Percentiles rank a stretch among this genome's conserved stretches.
These are phyloP conservation scores for Chytriomyces hyalinus DNA, from an alignment of 192 early-diverging fungal species.

Conservation along the genomic window DNA sequence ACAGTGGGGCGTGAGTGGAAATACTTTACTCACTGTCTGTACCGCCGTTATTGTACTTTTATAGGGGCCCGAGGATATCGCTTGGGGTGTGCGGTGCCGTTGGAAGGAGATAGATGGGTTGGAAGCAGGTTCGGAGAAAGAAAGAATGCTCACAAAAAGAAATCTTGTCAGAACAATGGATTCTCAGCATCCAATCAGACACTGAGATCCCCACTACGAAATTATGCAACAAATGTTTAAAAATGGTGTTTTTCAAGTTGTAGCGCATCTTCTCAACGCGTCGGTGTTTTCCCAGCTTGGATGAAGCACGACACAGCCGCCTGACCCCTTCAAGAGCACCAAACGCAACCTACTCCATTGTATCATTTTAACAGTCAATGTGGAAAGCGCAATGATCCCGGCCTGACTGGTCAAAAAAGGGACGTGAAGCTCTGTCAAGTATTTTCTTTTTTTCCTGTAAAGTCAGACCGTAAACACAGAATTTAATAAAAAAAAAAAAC, in stretches of 20 bases:
- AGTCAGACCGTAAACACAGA: not conserved
- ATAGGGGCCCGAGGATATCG: no score
- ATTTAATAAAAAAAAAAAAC: conserved; percentile 5
- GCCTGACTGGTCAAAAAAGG: no score
- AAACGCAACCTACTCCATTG: no score
- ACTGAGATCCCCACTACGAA: not conserved
- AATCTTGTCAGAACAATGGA: not conserved
- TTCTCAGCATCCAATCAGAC: conserved; percentile 1
- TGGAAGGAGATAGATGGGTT: not conserved
- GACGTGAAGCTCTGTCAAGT: not conserved
- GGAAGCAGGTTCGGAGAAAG: not conserved
- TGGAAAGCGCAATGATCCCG: no score
- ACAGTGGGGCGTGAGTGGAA: no score
- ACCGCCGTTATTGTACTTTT: no score
- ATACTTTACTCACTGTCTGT: no score
- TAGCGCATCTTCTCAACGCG: no score
- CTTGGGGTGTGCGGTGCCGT: not conserved
- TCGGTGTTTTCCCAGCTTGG: no score
- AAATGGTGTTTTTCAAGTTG: not conserved
- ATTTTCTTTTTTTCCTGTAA: not conserved
- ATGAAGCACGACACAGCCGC: no score
- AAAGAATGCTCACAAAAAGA: not conserved
- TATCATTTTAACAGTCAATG: no score
- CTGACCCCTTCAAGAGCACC: no score
- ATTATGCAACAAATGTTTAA: not conserved